Percentiles rank a stretch among this genome's conserved stretches.
These are phyloP conservation scores for Parachaetomium inaequale DNA, from an alignment of 495 filamentous ascomycete species.

Conservation along the genomic window DNA sequence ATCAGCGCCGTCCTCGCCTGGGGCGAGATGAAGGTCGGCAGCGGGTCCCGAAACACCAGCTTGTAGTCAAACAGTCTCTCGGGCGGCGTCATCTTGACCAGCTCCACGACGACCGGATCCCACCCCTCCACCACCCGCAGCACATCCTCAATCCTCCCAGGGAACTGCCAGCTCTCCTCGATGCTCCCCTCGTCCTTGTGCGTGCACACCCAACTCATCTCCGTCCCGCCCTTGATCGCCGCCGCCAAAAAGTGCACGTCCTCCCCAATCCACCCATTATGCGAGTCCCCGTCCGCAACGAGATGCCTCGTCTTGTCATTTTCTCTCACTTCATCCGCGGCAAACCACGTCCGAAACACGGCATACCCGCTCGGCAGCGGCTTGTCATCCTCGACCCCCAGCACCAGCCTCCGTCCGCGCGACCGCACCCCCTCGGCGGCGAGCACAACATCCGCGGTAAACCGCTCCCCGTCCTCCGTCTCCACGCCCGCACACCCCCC, in stretches of 20 bases:
- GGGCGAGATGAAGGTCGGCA: conserved; percentile 61
- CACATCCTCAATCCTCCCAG: conserved; percentile 57
- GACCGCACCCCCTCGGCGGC: conserved; percentile 63
- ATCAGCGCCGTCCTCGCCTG: conserved; percentile 57
- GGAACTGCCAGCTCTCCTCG: conserved; percentile 63
- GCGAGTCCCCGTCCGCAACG: conserved; percentile 60
- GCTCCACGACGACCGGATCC: conserved; percentile 59
- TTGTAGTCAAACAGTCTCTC: conserved; percentile 65
- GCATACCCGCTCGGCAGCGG: conserved; percentile 59
- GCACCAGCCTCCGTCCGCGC: conserved; percentile 54
- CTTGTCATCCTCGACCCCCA: conserved; percentile 59
- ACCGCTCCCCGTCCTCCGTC: conserved; percentile 45
- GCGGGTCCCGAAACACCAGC: conserved; percentile 65
- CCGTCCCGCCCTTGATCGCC: conserved; percentile 57
- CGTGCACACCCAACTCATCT: conserved; percentile 69
- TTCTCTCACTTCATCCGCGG: conserved; percentile 34
- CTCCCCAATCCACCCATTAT: conserved; percentile 56
- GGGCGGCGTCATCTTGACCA: conserved; percentile 58
- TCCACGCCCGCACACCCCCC: conserved; percentile 47
- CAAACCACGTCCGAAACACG: conserved; percentile 58
- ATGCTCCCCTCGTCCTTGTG: conserved; percentile 47
- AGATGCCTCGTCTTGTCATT: conserved; percentile 43
- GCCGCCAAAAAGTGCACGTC: conserved; percentile 63
- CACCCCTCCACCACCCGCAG: conserved; percentile 57
- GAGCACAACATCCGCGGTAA: conserved; percentile 55